Conservation (phyloP, 257 asterid genomes). For the Ajuga chamaepitys region DNA sequence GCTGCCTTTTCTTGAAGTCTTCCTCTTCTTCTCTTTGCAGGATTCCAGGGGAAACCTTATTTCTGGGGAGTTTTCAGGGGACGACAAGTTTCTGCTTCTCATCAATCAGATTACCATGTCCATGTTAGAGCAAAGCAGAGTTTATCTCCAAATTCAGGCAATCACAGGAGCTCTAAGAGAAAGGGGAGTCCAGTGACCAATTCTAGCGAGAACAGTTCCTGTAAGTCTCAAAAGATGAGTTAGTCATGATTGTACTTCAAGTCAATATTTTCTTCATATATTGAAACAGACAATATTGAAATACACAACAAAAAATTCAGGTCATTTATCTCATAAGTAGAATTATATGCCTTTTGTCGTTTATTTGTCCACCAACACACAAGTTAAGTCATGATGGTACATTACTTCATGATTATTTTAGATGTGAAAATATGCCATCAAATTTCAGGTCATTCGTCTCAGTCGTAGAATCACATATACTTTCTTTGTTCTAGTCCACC, state of each 20-base stretch:
- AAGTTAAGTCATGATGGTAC: no score
- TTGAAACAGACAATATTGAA: no score
- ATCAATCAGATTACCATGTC: constrained; percentile 20
- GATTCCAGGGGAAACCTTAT: constrained; percentile 44
- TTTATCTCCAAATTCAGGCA: constrained; percentile 26
- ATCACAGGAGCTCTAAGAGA: constrained; percentile 17
- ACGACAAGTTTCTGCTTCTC: constrained; percentile 14
- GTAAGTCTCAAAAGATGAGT: constrained; percentile 27
- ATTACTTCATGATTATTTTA: not conserved
- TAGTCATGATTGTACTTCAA: not conserved
- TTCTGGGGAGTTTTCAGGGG: constrained; percentile 56
- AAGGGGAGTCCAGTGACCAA: constrained; percentile 18
- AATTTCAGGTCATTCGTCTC: not conserved
- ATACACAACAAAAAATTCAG: not conserved
- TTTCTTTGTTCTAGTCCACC: not conserved
- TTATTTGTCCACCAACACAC: not conserved
- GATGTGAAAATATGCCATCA: not conserved
- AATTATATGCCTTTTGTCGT: not conserved
- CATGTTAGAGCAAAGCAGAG: constrained; percentile 12
- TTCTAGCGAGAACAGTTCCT: constrained; percentile 25
- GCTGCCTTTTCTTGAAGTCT: not conserved
- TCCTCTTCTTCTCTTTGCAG: constrained; percentile 22
- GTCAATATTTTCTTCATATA: not conserved
- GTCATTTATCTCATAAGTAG: not conserved
- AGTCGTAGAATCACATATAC: not conserved